Evolutionary conservation across 208 protist genomes (phyloP), one percentile per base, ranked within the genome.

Genomic region (Leishmania arabica): DNA sequence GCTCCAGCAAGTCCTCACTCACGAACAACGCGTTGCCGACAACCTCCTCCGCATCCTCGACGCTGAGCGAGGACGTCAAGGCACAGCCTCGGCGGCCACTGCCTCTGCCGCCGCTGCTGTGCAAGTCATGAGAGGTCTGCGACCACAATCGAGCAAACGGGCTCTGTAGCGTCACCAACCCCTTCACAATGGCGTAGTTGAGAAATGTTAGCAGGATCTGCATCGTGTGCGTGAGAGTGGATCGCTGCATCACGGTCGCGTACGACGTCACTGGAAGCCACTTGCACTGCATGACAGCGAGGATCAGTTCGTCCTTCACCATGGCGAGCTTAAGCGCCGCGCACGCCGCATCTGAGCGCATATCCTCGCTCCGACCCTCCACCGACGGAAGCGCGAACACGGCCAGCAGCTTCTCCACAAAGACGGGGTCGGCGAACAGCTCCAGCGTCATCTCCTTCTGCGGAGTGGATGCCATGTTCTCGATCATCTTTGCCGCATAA

Each of bases 401-500:
- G 64, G 77, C 42, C 34, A 98, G 68, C 37, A 98, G 81, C 68
- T 82, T 75, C 49, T 93, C 82, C 27, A 98, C 82, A 53, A 92
- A 89, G 6, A 84, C 75, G 34, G 87, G 34, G 37, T 87, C 92
- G 69, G 88, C 76, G 80, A 98, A 97, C 31, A 91, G 54, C 34
- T 88, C 79, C 24, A 79, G n/a, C 6, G 85, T 86, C 72, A 95
- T 84, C 54, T 83, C 68, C 31, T 82, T 88, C 77, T 96, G 89
- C 69, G 73, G 75, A 3, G 93, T 88, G 0, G 94, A 92, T n/a
- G 91, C 84, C 54, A 98, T 81, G 86, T 98, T 98, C 82, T 98
- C 97, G 51, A 98, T 91, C 49, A 92, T 90, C 78, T 98, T 98
- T 5, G 93, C 88, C 45, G 92, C 93, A 87, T 97, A 98, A 79